Conservation (phyloP, 139 green algal genomes). For the Prasinococcaceae sp. region DNA sequence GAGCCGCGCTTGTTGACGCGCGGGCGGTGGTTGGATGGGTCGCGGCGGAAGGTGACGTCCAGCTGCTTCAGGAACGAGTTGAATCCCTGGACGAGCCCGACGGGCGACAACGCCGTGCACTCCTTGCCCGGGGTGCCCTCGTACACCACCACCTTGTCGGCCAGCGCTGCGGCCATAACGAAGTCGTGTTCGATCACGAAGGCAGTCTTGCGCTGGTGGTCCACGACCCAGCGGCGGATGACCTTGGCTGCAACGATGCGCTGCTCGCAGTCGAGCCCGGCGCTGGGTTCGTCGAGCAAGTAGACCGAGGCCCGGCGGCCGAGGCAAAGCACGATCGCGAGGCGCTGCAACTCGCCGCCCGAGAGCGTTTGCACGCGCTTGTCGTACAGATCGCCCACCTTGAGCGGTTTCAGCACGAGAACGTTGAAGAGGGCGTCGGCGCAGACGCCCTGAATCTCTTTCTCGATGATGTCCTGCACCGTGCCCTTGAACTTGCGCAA, state of each 20-base stretch:
- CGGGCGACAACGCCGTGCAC: conserved; percentile 57
- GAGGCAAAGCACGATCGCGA: conserved; percentile 86
- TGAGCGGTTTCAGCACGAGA: conserved; percentile 29
- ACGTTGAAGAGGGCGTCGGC: conserved; percentile 67
- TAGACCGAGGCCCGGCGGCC: conserved; percentile 91
- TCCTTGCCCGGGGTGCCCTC: conserved; percentile 68
- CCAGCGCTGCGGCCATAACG: conserved; percentile 99
- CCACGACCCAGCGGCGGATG: conserved; percentile 98
- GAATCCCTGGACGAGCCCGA: conserved; percentile 56
- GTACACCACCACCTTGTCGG: conserved; percentile 94
- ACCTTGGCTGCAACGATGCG: conserved; percentile 94
- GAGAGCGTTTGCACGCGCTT: conserved; percentile 91
- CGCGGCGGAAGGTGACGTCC: conserved; percentile 94
- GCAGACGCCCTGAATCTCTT: conserved; percentile 76
- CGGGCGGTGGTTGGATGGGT: conserved; percentile 95
- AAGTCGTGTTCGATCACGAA: conserved; percentile 99
- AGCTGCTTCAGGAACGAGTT: conserved; percentile 64
- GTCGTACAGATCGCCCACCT: conserved; percentile 88
- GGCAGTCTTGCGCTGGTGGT: conserved; percentile 89
- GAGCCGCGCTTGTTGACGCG: conserved; percentile 96
- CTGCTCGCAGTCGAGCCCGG: conserved; percentile 97
- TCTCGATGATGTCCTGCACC: conserved; percentile 79
- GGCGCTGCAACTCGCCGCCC: conserved; percentile 64
- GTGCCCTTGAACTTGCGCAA: conserved; percentile 72
- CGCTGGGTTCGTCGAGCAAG: conserved; percentile 92